These are phyloP conservation scores for Apophysomyces elegans DNA, from an alignment of 371 early-diverging fungal genomes.

Conservation along the genomic window DNA sequence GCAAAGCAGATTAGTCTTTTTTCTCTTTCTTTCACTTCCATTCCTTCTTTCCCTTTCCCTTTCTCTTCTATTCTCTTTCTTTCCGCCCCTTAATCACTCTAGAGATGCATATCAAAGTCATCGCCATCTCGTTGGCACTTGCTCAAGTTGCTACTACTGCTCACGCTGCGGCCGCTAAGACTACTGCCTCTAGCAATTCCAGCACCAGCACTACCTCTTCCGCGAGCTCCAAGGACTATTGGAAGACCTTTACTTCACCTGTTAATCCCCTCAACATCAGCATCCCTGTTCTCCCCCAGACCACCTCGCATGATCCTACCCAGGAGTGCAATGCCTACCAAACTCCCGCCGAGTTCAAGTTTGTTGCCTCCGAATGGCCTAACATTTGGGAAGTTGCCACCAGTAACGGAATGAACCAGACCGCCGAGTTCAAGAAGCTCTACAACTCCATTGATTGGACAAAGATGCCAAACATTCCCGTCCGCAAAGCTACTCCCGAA, in stretches of 20 bases:
- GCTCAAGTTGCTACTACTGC: conserved; percentile 18
- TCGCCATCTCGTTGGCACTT: conserved; percentile 30
- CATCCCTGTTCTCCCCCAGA: conserved; percentile 48
- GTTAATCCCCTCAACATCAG: conserved; percentile 37
- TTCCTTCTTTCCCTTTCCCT: conserved; percentile 10
- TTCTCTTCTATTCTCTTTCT: neutral
- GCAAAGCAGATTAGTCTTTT: conserved; percentile 5
- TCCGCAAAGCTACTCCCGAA: conserved; percentile 18
- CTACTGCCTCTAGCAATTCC: conserved; percentile 18
- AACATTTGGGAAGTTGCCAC: conserved; percentile 35
- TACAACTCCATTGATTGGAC: conserved; percentile 48
- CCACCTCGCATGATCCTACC: conserved; percentile 31
- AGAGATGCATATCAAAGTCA: conserved; percentile 33
- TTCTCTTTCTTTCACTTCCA: conserved; percentile 16
- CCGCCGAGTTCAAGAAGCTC: conserved; percentile 29
- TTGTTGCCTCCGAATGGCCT: conserved; percentile 30
- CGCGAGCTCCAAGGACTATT: conserved; percentile 21
- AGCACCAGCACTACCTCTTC: conserved; percentile 15
- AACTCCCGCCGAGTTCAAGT: conserved; percentile 20
- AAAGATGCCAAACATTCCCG: conserved; percentile 42
- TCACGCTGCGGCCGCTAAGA: conserved; percentile 7
- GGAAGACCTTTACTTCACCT: conserved; percentile 25
- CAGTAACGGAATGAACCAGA: conserved; percentile 37
- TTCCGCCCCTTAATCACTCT: neutral
- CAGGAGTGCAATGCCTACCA: conserved; percentile 30